Percentiles rank a stretch among this genome's conserved stretches.
These are phyloP conservation scores for Hypoxylon trugodes DNA, from an alignment of 495 filamentous ascomycete species.

Conservation along the genomic window DNA sequence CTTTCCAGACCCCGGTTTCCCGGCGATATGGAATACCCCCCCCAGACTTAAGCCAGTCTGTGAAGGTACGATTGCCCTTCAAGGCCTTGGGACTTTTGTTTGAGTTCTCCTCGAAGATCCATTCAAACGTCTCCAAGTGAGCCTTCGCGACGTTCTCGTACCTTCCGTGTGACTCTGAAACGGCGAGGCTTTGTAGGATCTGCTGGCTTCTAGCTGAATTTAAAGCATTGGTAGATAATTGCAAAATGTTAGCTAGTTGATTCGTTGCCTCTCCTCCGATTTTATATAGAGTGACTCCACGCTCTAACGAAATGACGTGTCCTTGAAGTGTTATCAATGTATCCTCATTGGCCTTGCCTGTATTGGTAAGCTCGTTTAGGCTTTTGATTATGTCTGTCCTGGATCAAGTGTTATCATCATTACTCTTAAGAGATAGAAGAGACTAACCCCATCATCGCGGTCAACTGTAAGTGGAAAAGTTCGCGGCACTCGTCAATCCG, in stretches of 20 bases:
- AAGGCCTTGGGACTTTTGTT: neutral
- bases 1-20: neutral
- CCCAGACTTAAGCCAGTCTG: neutral
- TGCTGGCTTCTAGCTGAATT: neutral
- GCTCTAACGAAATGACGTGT: neutral
- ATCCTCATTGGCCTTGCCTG: neutral
- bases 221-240: neutral
- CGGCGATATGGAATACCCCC: neutral
- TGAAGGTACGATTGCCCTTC: neutral
- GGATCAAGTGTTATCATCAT: neutral
- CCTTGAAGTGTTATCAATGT: neutral
- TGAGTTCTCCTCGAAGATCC: slow-evolving; percentile 1
- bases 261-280: slow-evolving; percentile 2
- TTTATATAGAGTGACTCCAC: neutral
- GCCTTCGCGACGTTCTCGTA: neutral
- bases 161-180: neutral
- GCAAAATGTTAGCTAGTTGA: neutral
- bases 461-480: neutral
- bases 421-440: neutral
- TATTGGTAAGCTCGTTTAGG: neutral
- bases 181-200: neutral
- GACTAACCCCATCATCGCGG: neutral
- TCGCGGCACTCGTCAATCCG: slow-evolving; percentile 2
- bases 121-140: neutral
- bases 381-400: neutral